phyloP scores from a whole-genome alignment of 139 green algal species.

The Edaphochlamys debaryana region DNA sequence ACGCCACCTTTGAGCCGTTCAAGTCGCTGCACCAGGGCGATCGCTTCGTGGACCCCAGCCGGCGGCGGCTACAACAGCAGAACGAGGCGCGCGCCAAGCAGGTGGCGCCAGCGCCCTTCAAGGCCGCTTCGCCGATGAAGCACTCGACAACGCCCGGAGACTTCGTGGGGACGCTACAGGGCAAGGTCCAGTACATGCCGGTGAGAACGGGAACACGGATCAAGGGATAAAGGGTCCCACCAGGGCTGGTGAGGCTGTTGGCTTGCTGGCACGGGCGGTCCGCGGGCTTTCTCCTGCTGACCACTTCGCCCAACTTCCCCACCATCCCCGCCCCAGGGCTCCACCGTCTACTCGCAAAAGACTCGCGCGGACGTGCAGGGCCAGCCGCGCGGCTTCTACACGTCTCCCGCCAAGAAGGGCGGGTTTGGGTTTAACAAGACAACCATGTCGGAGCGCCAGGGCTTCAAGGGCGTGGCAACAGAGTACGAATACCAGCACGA shows the following conservation, averaged over 20 bases:
- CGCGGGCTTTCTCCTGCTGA: too few relatives aligned
- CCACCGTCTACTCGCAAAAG: constrained; percentile 38
- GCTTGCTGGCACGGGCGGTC: too few relatives aligned
- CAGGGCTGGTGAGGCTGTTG: too few relatives aligned
- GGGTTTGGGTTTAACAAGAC: constrained; percentile 62
- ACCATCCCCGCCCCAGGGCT: constrained; percentile 3
- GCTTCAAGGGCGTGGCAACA: constrained; percentile 39
- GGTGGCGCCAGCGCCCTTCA: constrained; percentile 64
- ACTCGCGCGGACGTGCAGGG: constrained; percentile 56
- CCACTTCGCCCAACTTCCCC: too few relatives aligned
- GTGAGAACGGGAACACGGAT: constrained; percentile 37
- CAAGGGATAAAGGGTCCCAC: too few relatives aligned
- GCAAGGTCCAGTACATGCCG: constrained; percentile 58
- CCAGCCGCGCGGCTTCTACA: constrained; percentile 69
- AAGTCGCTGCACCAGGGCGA: constrained; percentile 63
- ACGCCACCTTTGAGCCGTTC: constrained; percentile 74
- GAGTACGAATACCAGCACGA: constrained; percentile 64
- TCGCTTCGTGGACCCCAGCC: constrained; percentile 56
- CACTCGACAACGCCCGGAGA: constrained; percentile 57
- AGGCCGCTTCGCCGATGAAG: constrained; percentile 70
- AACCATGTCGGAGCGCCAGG: constrained; percentile 52
- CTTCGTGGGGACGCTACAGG: constrained; percentile 60
- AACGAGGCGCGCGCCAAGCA: constrained; percentile 51
- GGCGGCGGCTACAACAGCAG: constrained; percentile 42
- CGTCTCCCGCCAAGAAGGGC: constrained; percentile 72